A percentile compares a stretch with the other conserved stretches of the same genome.
phyloP scores from a whole-genome alignment of 805 yeast species.

The Candida rishiriensis region DNA sequence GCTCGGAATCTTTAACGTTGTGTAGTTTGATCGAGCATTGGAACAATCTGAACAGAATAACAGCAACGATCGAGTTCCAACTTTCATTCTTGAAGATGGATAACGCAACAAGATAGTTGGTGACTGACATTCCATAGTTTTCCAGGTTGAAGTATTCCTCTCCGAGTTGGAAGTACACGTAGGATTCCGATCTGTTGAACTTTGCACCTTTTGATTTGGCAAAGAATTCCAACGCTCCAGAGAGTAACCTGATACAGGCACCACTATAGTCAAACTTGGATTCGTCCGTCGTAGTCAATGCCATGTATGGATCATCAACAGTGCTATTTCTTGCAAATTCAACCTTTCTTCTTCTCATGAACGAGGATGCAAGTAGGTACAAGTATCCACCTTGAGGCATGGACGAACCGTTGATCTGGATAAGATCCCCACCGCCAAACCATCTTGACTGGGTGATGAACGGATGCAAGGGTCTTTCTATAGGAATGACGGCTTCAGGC shows the following conservation, averaged over 20 bases:
- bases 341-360: conserved; percentile 24
- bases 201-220: conserved; percentile 30
- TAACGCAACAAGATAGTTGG: conserved; percentile 36
- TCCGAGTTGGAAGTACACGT: conserved; percentile 46
- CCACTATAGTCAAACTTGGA: conserved; percentile 14
- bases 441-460: conserved; percentile 20
- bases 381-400: conserved; percentile 43
- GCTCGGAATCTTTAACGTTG: conserved; percentile 29
- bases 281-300: conserved; percentile 24
- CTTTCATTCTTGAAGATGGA: conserved; percentile 34
- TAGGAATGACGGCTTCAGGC: conserved; percentile 39
- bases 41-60: conserved; percentile 34
- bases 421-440: conserved; percentile 11
- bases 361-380: conserved; percentile 35
- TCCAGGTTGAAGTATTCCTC: conserved; percentile 35
- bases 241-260: conserved; percentile 27
- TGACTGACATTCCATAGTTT: conserved; percentile 38
- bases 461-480: conserved; percentile 31
- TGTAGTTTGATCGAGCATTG: conserved; percentile 33
- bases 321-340: conserved; percentile 1
- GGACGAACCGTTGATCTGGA: conserved; percentile 18
- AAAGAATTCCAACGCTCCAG: conserved; percentile 34
- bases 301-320: conserved; percentile 23
- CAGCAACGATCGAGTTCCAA: conserved; percentile 35
- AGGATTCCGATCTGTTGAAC: conserved; percentile 37